These are phyloP conservation scores for Ilyonectria destructans DNA, from an alignment of 2,329 filamentous ascomycete genomes.

Conservation along the genomic window DNA sequence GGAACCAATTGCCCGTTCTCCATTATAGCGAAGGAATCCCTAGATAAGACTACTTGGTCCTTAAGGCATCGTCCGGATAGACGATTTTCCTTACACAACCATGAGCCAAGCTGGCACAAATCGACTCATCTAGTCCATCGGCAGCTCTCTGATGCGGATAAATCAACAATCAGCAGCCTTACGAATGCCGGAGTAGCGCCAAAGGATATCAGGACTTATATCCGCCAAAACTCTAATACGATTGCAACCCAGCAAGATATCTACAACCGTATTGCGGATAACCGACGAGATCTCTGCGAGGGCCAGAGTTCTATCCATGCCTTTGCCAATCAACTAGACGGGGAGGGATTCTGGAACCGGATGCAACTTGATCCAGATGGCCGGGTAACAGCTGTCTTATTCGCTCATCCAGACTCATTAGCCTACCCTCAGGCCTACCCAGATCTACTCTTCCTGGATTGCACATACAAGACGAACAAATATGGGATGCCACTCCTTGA, in stretches of 20 bases:
- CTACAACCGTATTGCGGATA: slow-evolving; percentile 42
- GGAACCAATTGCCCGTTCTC: slow-evolving; percentile 1
- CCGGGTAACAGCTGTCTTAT: no score
- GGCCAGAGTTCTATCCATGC: slow-evolving; percentile 23
- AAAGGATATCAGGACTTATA: slow-evolving; percentile 38
- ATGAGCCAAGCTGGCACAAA: no score
- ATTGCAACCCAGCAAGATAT: slow-evolving; percentile 42
- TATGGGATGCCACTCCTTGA: not conserved
- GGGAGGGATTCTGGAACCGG: slow-evolving; percentile 20
- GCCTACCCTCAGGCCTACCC: slow-evolving; percentile 38
- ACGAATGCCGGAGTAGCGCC: slow-evolving; percentile 20
- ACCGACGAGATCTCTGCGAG: slow-evolving; percentile 35
- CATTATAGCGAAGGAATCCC: no score
- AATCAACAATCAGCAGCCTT: no score
- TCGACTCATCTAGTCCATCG: no score
- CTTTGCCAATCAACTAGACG: slow-evolving; percentile 38
- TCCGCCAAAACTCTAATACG: slow-evolving; percentile 23
- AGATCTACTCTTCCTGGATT: slow-evolving; percentile 39
- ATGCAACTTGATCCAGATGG: slow-evolving; percentile 35
- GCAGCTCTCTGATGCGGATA: no score
- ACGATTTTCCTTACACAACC: no score
- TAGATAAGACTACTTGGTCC: no score
- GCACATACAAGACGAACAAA: slow-evolving; percentile 31
- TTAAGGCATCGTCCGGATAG: no score
- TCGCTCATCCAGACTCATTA: slow-evolving; percentile 40